Conservation (phyloP, 257 asterid genomes). For the Haberlea rhodopensis region DNA sequence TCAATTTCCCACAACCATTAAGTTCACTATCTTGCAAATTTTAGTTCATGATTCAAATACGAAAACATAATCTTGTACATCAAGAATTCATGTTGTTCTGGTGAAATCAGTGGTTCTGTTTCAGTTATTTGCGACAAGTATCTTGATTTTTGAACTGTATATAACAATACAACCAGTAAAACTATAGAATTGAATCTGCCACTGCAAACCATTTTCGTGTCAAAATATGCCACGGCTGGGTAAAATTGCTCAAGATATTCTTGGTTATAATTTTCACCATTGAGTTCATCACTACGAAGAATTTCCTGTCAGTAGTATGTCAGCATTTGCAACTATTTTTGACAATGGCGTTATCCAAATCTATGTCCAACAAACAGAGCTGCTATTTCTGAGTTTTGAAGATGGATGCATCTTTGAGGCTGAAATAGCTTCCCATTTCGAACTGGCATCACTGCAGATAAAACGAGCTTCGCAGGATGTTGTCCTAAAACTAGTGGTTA, state of each 20-base stretch:
- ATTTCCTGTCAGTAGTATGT: constrained; percentile 28
- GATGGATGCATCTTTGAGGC: constrained; percentile 89
- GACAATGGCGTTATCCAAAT: constrained; percentile 52
- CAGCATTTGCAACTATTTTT: constrained; percentile 79
- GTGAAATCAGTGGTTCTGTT: not conserved
- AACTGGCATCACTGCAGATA: constrained; percentile 43
- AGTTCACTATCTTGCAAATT: too few relatives aligned
- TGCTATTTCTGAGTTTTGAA: constrained; percentile 60
- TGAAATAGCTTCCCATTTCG: constrained; percentile 77
- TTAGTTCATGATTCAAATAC: too few relatives aligned
- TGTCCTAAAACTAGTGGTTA: constrained; percentile 67
- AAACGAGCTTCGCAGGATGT: constrained; percentile 62
- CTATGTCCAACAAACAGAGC: constrained; percentile 67
- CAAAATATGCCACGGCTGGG: not conserved
- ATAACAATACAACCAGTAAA: too few relatives aligned
- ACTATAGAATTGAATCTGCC: not conserved
- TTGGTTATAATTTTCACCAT: constrained; percentile 32
- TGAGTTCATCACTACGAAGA: constrained; percentile 29
- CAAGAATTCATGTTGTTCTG: too few relatives aligned
- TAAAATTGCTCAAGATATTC: constrained; percentile 33
- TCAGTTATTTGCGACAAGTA: not conserved
- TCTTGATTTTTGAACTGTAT: not conserved
- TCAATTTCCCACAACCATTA: too few relatives aligned
- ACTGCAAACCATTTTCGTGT: not conserved
- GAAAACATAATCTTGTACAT: too few relatives aligned